Conservation (phyloP, 164 flowering plant genomes). For the Stephania cephalantha region DNA sequence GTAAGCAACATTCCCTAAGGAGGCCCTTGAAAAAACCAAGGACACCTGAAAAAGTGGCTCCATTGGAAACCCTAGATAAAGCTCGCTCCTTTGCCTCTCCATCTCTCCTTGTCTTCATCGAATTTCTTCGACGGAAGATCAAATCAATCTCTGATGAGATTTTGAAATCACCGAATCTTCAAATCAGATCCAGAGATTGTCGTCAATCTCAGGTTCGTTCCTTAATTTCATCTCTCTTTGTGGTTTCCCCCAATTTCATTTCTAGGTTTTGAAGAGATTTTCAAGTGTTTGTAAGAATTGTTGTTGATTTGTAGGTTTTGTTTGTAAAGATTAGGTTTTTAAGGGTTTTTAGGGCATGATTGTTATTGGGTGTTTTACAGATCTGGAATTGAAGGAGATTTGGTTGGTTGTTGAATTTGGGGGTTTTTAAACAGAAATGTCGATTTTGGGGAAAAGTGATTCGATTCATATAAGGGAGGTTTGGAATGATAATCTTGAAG, state of each 20-base stretch:
- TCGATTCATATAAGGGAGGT: slow-evolving; percentile 43
- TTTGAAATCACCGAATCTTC: neutral
- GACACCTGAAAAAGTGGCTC: neutral
- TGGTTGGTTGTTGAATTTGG: neutral
- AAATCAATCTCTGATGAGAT: neutral
- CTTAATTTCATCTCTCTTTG: neutral
- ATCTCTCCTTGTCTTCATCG: neutral
- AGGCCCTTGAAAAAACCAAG: neutral
- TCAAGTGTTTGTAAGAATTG: neutral
- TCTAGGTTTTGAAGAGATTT: neutral
- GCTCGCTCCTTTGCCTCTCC: neutral
- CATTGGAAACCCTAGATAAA: slow-evolving; percentile 12
- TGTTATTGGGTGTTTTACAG: neutral
- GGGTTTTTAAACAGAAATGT: slow-evolving; percentile 16
- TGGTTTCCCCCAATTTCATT: neutral
- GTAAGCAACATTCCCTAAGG: neutral
- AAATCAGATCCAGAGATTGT: slow-evolving; percentile 1
- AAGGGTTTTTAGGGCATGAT: neutral
- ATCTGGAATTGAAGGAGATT: slow-evolving; percentile 9
- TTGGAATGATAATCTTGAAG: slow-evolving; percentile 39
- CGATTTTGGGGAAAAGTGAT: slow-evolving; percentile 26
- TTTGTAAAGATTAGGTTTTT: neutral
- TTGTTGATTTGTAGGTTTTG: slow-evolving; percentile 4
- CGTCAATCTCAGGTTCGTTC: slow-evolving; percentile 5
- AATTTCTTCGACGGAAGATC: neutral